Conservation (phyloP, 2,329 filamentous ascomycete genomes). For the Trichoderma sp. region DNA sequence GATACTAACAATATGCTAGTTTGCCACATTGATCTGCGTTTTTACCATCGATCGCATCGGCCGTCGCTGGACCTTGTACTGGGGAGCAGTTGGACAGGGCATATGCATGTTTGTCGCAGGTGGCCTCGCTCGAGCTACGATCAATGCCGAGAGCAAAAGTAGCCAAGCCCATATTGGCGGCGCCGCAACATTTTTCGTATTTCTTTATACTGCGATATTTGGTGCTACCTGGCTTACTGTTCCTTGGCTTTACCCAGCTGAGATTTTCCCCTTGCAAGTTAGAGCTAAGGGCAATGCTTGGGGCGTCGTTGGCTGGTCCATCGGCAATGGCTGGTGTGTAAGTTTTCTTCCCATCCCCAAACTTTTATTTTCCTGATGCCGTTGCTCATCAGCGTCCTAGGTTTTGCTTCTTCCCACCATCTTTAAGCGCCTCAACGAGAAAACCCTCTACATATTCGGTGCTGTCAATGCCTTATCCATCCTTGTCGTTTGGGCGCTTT, state of each 20-base stretch:
- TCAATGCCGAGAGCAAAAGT: constrained; percentile 40
- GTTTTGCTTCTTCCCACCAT: constrained; percentile 56
- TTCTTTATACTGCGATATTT: constrained; percentile 47
- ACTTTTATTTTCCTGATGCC: not conserved
- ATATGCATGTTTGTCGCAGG: constrained; percentile 67
- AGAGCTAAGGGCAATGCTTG: constrained; percentile 73
- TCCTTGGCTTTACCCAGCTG: constrained; percentile 64
- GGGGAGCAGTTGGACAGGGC: constrained; percentile 62
- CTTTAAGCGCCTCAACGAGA: constrained; percentile 63
- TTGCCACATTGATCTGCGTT: constrained; percentile 65
- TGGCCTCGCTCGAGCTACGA: constrained; percentile 53
- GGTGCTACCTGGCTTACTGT: constrained; percentile 50
- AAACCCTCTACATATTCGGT: constrained; percentile 72
- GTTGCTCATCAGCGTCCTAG: constrained; percentile 29
- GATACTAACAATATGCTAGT: constrained; percentile 25
- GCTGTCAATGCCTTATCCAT: constrained; percentile 64
- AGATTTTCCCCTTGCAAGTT: constrained; percentile 70
- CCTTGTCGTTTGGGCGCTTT: constrained; percentile 69
- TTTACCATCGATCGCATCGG: constrained; percentile 69
- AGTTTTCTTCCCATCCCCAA: constrained; percentile 4
- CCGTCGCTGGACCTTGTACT: constrained; percentile 66
- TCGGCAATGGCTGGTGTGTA: constrained; percentile 64
- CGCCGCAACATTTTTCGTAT: constrained; percentile 68
- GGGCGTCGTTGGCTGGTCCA: constrained; percentile 73
- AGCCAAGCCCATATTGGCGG: constrained; percentile 54